Conservation (phyloP, 441 rosid species). For the Jatropha multifida region DNA sequence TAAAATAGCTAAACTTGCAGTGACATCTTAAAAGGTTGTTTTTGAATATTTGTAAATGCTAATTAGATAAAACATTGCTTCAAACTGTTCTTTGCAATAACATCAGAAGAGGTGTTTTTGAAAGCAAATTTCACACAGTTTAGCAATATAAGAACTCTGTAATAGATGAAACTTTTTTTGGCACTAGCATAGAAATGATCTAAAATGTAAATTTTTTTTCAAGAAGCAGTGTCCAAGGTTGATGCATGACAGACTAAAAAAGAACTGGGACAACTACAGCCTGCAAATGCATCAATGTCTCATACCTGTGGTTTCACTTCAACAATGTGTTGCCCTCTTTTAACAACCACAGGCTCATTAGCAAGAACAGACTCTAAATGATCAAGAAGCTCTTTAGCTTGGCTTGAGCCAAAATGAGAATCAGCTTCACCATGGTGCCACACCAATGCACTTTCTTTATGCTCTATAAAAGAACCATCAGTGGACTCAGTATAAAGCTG, state of each 20-base stretch:
- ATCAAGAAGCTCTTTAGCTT: constrained; percentile 81
- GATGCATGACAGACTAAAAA: neutral
- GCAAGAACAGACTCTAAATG: constrained; percentile 77
- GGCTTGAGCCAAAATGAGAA: constrained; percentile 60
- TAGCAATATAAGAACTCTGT: no score
- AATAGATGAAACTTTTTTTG: no score
- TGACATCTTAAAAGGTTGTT: no score
- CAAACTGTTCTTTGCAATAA: no score
- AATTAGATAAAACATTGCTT: no score
- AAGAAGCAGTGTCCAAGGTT: neutral
- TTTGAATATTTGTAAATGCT: no score
- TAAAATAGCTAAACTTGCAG: no score
- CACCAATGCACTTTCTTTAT: constrained; percentile 74
- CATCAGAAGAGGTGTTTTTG: no score
- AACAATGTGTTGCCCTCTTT: constrained; percentile 70
- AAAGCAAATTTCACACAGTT: no score
- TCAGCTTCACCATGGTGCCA: constrained; percentile 82
- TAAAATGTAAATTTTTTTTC: neutral
- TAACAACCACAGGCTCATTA: constrained; percentile 83
- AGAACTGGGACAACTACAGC: neutral
- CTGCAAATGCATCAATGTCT: neutral
- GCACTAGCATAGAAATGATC: no score
- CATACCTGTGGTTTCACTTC: constrained; percentile 89
- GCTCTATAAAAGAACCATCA: constrained; percentile 74
- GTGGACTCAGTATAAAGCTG: constrained; percentile 68